Evolutionary conservation across 2,329 filamentous ascomycete genomes (phyloP), one percentile per base, ranked within the genome.

Genomic region (Phyllosticta citriasiana): DNA sequence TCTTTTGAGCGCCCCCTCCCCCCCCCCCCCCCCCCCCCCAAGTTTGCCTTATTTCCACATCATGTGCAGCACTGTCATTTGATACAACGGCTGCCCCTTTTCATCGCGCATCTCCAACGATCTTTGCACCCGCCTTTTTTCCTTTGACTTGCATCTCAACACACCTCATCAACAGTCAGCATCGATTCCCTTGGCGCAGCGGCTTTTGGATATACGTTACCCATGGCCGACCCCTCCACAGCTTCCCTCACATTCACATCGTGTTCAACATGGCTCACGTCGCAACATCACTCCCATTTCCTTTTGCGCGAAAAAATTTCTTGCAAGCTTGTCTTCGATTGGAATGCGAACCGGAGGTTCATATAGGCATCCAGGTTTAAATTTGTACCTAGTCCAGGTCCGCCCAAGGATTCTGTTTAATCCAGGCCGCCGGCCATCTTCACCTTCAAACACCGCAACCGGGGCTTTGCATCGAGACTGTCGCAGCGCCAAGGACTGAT

Each of bases 21-120:
- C n/a, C n/a, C n/a, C n/a, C n/a, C n/a, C n/a, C n/a, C n/a, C n/a
- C n/a, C n/a, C n/a, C n/a, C n/a, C 33, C 10, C 33, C 33, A 10
- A 40, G 3, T 40, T 40, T 40, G 33, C 33, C 10, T 14, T 40
- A 10, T 12, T 40, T 40, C 27, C 53, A 53, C 53, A 47, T 60
- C 58, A 60, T 47, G 53, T 53, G 53, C 53, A 51, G 54, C 52
- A 27, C 30, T 50, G 57, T 52, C 54, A 25, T 47, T 35, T 47
- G 53, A 60, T n/a, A 51, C 50, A 30, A 27, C 50, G 57, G 57
- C 52, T 12, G 58, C 53, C 40, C 58, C 50, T 40, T 40, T 12
- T 40, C 24, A 25, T 60, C 9, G n/a, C 22, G 22, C 26, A 24
- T 51, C 47, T 53, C 19, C 8, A 22, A 22, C 51, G 24, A 22